Base-by-base conservation (phyloP, 108 stramenopile genomes). In the Bacterosira constricta region DNA sequence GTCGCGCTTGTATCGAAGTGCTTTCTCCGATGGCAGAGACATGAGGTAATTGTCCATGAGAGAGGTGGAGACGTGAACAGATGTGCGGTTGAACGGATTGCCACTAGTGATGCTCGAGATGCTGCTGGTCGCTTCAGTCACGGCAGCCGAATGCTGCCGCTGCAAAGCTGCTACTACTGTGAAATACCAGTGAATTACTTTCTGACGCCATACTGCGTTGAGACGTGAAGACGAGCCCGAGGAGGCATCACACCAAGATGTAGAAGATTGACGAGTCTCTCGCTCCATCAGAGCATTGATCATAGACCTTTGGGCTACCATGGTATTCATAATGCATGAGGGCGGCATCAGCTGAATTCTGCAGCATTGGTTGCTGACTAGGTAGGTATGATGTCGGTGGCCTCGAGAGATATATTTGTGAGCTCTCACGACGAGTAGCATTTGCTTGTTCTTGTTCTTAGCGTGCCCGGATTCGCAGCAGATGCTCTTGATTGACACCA, bases 181-280 rank as follows among this genome's bases (percentile, higher is more conserved):
- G 46, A 73, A 73, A 44, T 53, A 73, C 73, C 73, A 73, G 17
- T 37, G 36, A 17, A 73, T 65, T 18, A 73, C 73, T 41, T 65
- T 73, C 26, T 73, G 62, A 39, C 73, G 54, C 73, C 73, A 73
- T 11, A 68, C 29, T 1, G 66, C 15, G 30, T 68, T 60, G 23
- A 21, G 6, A 18, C 39, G 59, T 8, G 59, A 37, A 17, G 59
- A 39, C 15, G 59, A 17, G 59, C 37, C 8, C 9, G 37, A 8
- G 6, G 10, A 8, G 2, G 37, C 3, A 7, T 1, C 0, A 8
- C 2, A 6, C 17, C 9, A 25, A 23, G 47, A 10, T 25, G 10
- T 45, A 7, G 46, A 23, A 18, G 47, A 25, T 49, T 49, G 47
- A 25, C 47, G 23, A 25, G 23, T 25, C 21, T 49, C 47, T 21